Evolutionary conservation across 306 rosid genomes (phyloP).

Genomic region (Rubus idaeus): DNA sequence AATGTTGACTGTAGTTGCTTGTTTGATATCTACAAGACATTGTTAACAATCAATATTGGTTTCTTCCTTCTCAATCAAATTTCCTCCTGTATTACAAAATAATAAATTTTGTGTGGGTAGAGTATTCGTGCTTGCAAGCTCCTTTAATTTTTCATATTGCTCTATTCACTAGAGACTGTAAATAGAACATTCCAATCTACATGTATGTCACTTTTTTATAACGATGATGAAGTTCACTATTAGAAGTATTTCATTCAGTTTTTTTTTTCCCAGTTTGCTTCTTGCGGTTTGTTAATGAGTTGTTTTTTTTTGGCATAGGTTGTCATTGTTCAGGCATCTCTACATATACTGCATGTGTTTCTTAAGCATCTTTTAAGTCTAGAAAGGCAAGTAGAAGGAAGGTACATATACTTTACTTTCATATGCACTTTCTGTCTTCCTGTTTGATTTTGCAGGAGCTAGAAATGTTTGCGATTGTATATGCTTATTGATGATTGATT

Average conservation of each 20-base stretch:
- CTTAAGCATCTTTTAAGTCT: conserved; percentile 57
- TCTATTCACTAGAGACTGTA: background rate
- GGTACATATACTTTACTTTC: conserved; percentile 43
- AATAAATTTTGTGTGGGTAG: background rate
- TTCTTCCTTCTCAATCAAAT: background rate
- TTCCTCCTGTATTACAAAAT: background rate
- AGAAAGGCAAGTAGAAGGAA: conserved; percentile 49
- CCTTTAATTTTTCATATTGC: background rate
- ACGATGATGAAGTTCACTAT: background rate
- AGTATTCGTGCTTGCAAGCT: background rate
- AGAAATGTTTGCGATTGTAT: background rate
- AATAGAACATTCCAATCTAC: background rate
- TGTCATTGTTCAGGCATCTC: conserved; percentile 62
- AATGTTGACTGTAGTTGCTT: background rate
- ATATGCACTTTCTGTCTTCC: background rate
- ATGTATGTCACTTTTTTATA: background rate
- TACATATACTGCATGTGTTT: conserved; percentile 57
- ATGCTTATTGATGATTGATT: background rate
- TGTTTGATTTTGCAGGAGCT: background rate
- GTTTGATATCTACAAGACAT: background rate
- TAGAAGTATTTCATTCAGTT: conserved; percentile 15
- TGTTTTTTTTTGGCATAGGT: conserved; percentile 46
- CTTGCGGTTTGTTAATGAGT: conserved; percentile 22
- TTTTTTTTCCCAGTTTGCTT: conserved; percentile 7
- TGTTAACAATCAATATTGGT: background rate